Base-by-base conservation (phyloP, 2,329 filamentous ascomycete species). In the Chaetomiaceae sp. region DNA sequence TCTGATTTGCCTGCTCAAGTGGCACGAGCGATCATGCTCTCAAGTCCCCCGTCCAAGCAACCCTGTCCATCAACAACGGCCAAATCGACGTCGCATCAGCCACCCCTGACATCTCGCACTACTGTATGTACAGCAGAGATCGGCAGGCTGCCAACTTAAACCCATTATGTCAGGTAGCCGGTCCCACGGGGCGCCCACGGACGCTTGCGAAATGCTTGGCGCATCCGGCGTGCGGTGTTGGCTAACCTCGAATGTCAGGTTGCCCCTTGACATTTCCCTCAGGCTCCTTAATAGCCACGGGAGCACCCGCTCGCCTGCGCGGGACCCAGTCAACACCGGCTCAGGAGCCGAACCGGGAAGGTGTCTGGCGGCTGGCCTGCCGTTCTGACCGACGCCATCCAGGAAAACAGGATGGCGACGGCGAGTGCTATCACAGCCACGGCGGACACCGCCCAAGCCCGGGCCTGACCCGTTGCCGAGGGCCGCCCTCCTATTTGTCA, bases 291-390 rank as follows among this genome's bases (percentile, higher is more conserved):
- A 36, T 47, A 25, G 48, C 17, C 11, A 33, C 59, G 56, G 58
- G 59, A 60, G 54, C 53, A 55, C 51, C 59, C 61, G 61, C 58
- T 33, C 54, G 29, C 39, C 33, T 47, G 38, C 49, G 38, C 22
- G 34, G 47, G 46, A 46, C 42, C 48, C 45, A 44, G 42, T 19
- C 17, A 25, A 22, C 11, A 15, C 49, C 56, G 59, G 58, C 34
- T 51, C 17, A 56, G 33, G 25, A 25, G n/a, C 59, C 58, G 36
- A 61, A 61, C 51, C 39, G 40, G 60, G 61, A 61, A 63, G 61
- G 61, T 63, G 59, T 57, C 23, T 56, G 22, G 7, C n/a, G 43
- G 40, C 43, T 19, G 46, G 57, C 46, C 53, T 59, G 58, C 55
- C 54, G 14, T 36, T 57, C 38, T 36, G 29, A 25, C 46, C 37